Evolutionary conservation across 257 asterid species (phyloP).

Genomic region (Solanum lignicaule): DNA sequence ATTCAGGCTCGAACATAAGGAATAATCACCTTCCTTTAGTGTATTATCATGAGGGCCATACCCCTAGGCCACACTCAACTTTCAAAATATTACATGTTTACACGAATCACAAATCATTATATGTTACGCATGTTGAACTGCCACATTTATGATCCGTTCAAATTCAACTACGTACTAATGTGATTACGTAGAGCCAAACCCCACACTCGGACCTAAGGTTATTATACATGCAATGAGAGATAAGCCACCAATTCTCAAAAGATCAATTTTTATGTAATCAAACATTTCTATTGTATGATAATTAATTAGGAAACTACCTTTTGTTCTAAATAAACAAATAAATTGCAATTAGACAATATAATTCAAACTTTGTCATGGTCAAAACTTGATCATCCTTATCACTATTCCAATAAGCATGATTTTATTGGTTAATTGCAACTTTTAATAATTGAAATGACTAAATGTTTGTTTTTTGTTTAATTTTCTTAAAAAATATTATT

Average conservation of each 20-base stretch:
- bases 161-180: too few relatives aligned
- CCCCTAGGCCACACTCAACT: too few relatives aligned
- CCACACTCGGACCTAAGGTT: too few relatives aligned
- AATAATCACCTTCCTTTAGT: too few relatives aligned
- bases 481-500: not conserved
- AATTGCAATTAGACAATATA: not conserved
- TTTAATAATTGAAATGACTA: slow-evolving; percentile 8
- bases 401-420: not conserved
- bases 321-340: not conserved
- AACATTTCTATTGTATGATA: not conserved
- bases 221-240: too few relatives aligned
- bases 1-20: too few relatives aligned
- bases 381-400: not conserved
- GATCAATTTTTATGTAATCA: not conserved
- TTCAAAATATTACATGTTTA: too few relatives aligned
- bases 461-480: not conserved
- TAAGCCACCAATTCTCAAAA: not conserved
- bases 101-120: too few relatives aligned
- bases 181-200: too few relatives aligned
- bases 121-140: too few relatives aligned
- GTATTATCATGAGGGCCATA: too few relatives aligned
- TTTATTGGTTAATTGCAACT: not conserved
- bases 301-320: not conserved
- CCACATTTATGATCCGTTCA: too few relatives aligned
- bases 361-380: not conserved